These are phyloP conservation scores for Diplocarpon mali DNA, from an alignment of 2,329 filamentous ascomycete genomes.

Conservation along the genomic window DNA sequence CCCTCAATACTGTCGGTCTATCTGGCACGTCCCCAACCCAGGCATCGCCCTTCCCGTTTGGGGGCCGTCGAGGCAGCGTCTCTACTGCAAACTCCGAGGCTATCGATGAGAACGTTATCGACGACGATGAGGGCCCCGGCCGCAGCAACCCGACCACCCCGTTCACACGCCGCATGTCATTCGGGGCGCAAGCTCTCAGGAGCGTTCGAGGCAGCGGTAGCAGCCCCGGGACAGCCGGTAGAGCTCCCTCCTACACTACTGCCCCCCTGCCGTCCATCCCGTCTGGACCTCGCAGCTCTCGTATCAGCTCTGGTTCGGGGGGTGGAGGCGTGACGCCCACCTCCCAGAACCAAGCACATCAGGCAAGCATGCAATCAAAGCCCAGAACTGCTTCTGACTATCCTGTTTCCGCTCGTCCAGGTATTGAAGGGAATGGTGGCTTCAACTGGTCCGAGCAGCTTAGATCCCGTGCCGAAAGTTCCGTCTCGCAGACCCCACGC, in stretches of 20 bases:
- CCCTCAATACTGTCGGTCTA: constrained; percentile 63
- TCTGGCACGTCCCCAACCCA: constrained; percentile 58
- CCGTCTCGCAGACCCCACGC: constrained; percentile 43
- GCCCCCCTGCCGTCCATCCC: constrained; percentile 21
- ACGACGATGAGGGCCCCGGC: constrained; percentile 47
- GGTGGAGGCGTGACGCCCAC: constrained; percentile 21
- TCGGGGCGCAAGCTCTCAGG: constrained; percentile 60
- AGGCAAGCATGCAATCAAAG: constrained; percentile 48
- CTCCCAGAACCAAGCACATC: constrained; percentile 24
- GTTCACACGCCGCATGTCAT: constrained; percentile 78
- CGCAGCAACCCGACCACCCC: constrained; percentile 58
- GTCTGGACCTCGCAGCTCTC: constrained; percentile 17
- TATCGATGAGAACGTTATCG: constrained; percentile 62
- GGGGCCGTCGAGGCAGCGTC: constrained; percentile 53
- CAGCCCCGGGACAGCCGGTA: constrained; percentile 25
- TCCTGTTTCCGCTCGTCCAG: constrained; percentile 47
- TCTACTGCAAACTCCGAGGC: constrained; percentile 55
- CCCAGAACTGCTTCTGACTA: constrained; percentile 55
- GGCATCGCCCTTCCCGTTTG: constrained; percentile 38
- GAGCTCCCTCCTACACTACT: constrained; percentile 24
- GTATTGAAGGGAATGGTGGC: constrained; percentile 65
- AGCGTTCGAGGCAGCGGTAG: constrained; percentile 28
- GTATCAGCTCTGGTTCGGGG: constrained; percentile 9
- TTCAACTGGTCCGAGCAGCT: constrained; percentile 98
- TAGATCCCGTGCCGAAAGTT: constrained; percentile 81